Percentiles rank a stretch among this genome's conserved stretches.
phyloP scores from a whole-genome alignment of 75 land plant species.

The Larix kaempferi region DNA sequence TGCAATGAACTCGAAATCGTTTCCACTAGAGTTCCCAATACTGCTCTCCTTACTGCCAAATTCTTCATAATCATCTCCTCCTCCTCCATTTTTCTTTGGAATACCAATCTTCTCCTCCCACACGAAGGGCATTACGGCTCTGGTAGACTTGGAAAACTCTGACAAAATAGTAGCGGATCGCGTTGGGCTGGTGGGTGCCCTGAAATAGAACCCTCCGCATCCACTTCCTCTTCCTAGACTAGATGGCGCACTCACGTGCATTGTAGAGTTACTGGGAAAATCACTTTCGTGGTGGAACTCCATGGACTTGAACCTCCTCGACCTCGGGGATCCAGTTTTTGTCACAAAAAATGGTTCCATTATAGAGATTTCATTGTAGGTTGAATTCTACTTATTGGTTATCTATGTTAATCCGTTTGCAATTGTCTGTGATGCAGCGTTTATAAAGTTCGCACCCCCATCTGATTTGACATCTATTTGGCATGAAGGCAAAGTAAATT shows the following conservation, averaged over 20 bases:
- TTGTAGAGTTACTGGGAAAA: conserved; percentile 34
- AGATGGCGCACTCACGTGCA: conserved; percentile 68
- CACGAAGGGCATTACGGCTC: conserved; percentile 48
- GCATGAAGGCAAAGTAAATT: too few species aligned
- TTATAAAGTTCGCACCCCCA: too few species aligned
- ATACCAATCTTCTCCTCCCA: conserved; percentile 72
- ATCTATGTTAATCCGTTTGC: too few species aligned
- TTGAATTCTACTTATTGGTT: too few species aligned
- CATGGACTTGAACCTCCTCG: conserved; percentile 7
- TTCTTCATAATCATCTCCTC: not conserved
- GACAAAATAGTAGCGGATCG: conserved; percentile 22
- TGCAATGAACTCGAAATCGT: conserved; percentile 60
- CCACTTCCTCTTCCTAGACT: conserved; percentile 34
- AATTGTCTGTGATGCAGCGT: too few species aligned
- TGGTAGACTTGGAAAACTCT: conserved; percentile 8
- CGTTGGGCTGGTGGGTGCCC: conserved; percentile 56
- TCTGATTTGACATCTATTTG: too few species aligned
- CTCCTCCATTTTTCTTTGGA: conserved; percentile 21
- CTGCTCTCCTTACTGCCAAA: not conserved
- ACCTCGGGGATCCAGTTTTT: not conserved
- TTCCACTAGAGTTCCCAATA: conserved; percentile 11
- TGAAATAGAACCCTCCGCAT: conserved; percentile 32
- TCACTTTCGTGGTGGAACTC: conserved; percentile 2
- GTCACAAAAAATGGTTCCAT: not conserved
- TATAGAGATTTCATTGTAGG: too few species aligned